Conservation (phyloP, 140 eudicot species). For the Cichorium intybus region DNA sequence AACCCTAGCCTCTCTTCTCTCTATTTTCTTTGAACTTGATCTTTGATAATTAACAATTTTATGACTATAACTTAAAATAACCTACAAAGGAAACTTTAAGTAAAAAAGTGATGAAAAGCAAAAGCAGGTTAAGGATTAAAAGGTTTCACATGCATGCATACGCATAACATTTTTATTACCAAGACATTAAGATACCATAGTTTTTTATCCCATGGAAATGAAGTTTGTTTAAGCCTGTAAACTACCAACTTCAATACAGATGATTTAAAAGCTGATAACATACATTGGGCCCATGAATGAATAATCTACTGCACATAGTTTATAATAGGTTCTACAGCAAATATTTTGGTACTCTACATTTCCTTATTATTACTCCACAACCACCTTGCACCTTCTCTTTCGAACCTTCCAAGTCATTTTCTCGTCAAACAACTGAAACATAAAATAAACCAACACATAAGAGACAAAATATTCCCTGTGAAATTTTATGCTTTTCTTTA, state of each 20-base stretch:
- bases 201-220: not conserved
- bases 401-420: conserved; percentile 34
- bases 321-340: conserved; percentile 21
- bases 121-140: not conserved
- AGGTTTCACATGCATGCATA: not conserved
- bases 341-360: not conserved
- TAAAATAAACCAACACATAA: conserved; percentile 30
- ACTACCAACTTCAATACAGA: conserved; percentile 10
- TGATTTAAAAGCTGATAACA: conserved; percentile 6
- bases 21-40: too few relatives aligned
- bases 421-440: conserved; percentile 34
- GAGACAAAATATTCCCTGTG: not conserved
- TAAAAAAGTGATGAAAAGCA: not conserved
- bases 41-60: too few relatives aligned
- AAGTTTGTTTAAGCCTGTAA: conserved; percentile 1
- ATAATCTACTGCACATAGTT: conserved; percentile 24
- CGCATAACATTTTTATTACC: conserved; percentile 9
- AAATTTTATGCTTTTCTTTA: too few relatives aligned
- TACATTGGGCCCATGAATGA: conserved; percentile 20
- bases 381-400: conserved; percentile 65
- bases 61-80: too few relatives aligned
- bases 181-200: not conserved
- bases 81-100: not conserved
- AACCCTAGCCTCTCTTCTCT: too few relatives aligned
- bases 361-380: conserved; percentile 28